These are phyloP conservation scores for Calocera cornea DNA, from an alignment of 768 basidiomycete species.

Conservation along the genomic window DNA sequence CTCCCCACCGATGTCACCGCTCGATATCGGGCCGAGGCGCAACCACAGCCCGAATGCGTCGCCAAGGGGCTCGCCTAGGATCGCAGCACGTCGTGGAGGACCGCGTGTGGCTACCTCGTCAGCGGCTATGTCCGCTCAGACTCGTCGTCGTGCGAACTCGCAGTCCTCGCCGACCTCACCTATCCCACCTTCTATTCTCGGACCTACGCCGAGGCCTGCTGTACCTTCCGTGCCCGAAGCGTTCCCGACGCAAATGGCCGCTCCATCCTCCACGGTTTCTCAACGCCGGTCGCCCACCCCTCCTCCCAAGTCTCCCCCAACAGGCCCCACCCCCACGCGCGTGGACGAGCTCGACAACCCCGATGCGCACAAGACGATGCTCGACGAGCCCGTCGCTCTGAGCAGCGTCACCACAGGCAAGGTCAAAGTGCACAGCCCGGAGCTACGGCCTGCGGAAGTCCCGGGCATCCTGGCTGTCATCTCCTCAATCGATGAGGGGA, in stretches of 20 bases:
- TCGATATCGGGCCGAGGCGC: constrained; percentile 46
- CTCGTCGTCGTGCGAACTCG: background rate
- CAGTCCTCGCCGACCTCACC: background rate
- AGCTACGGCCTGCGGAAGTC: background rate
- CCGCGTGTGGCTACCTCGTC: background rate
- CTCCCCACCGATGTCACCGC: constrained; percentile 62
- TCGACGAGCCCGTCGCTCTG: background rate
- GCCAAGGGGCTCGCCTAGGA: background rate
- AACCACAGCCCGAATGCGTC: background rate
- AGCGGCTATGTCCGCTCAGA: background rate
- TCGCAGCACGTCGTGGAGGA: background rate
- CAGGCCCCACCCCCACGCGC: background rate
- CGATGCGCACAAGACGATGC: background rate
- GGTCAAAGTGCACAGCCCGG: background rate
- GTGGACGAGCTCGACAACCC: background rate
- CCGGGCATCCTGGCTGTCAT: background rate
- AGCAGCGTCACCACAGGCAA: background rate
- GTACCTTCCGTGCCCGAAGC: background rate
- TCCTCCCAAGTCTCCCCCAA: background rate
- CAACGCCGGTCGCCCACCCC: background rate
- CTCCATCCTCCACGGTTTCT: background rate
- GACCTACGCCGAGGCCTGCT: background rate
- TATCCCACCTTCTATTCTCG: background rate
- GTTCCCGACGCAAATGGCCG: background rate
- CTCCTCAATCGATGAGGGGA: background rate